A percentile compares a stretch with the other conserved stretches of the same genome.
Conservation (phyloP, 192 early-diverging fungal genomes). For the Phlyctochytrium bullatum region DNA sequence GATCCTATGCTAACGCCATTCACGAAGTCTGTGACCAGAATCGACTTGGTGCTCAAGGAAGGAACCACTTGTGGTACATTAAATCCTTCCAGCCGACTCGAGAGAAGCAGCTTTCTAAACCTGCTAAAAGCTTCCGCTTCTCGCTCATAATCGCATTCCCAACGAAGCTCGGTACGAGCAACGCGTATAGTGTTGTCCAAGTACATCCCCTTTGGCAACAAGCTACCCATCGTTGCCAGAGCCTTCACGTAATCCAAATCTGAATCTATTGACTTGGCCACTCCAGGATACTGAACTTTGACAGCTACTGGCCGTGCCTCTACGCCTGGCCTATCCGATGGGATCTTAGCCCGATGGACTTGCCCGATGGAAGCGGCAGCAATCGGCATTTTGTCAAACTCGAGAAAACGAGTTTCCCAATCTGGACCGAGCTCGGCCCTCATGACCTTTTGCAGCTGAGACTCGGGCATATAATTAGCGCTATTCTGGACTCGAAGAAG, state of each 20-base stretch:
- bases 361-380: constrained; percentile 72
- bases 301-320: constrained; percentile 71
- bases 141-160: constrained; percentile 90
- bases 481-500: constrained; percentile 86
- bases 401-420: constrained; percentile 67
- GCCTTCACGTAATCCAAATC: constrained; percentile 83
- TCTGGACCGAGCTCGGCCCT: constrained; percentile 61
- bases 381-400: constrained; percentile 79
- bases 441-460: constrained; percentile 72
- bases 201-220: constrained; percentile 92
- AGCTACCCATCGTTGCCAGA: constrained; percentile 72
- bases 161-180: constrained; percentile 80
- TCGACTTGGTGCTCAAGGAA: no score
- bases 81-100: constrained; percentile 30
- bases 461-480: constrained; percentile 93
- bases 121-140: constrained; percentile 76
- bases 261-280: constrained; percentile 80
- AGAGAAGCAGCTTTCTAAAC: constrained; percentile 70
- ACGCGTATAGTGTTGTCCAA: constrained; percentile 94
- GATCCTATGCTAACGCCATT: constrained; percentile 68
- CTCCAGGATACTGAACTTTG: constrained; percentile 97
- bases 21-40: constrained; percentile 80
- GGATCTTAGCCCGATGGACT: constrained; percentile 47
- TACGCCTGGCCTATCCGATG: constrained; percentile 11
- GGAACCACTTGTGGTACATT: constrained; percentile 73